A percentile compares a stretch with the other conserved stretches of the same genome.
Evolutionary conservation across 345 rosid species (phyloP).

Genomic region (Moringa oleifera): DNA sequence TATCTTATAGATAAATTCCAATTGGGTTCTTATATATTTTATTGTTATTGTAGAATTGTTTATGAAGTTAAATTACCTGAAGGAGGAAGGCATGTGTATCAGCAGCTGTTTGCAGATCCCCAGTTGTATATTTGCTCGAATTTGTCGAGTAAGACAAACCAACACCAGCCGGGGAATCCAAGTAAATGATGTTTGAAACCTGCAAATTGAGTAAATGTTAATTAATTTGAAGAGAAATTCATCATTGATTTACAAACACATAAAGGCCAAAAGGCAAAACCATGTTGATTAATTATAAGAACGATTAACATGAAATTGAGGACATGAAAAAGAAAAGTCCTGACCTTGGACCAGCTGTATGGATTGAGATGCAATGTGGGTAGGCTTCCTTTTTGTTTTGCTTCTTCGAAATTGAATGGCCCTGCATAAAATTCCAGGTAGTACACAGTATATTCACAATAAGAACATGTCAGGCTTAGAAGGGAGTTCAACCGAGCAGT

Average conservation of each 20-base stretch:
- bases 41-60: no score
- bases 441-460: no score
- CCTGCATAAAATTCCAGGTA: no score
- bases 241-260: no score
- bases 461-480: no score
- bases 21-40: no score
- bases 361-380: slow-evolving; percentile 54
- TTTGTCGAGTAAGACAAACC: slow-evolving; percentile 59
- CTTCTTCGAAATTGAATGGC: slow-evolving; percentile 56
- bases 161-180: slow-evolving; percentile 79
- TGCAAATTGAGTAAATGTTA: no score
- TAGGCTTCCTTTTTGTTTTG: slow-evolving; percentile 24
- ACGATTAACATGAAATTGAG: no score
- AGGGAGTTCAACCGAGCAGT: no score
- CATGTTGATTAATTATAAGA: no score
- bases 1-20: no score
- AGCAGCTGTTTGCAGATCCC: slow-evolving; percentile 49
- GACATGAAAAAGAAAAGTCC: neutral
- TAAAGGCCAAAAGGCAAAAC: no score
- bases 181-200: slow-evolving; percentile 61
- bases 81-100: slow-evolving; percentile 59
- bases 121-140: slow-evolving; percentile 40
- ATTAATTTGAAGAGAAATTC: slow-evolving; percentile 7
- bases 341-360: slow-evolving; percentile 80
- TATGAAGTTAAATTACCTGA: slow-evolving; percentile 53